Base-by-base conservation (phyloP, 2,329 filamentous ascomycete species). In the Alternaria sp. region DNA sequence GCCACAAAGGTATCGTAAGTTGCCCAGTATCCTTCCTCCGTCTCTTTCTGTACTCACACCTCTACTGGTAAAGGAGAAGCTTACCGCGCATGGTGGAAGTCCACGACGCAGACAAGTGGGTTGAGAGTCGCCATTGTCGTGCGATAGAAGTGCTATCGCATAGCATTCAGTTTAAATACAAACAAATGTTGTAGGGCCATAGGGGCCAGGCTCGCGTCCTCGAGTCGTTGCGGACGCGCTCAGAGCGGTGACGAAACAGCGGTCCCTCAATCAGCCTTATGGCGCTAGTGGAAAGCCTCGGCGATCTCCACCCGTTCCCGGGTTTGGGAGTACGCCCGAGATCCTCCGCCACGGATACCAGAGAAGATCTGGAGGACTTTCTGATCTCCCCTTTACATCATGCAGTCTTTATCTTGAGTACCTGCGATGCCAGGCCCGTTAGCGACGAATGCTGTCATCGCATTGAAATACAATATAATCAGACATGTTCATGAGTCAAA, bases 31-130 rank as follows among this genome's bases (percentile, higher is more conserved):
- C 14, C 11, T 12, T 23, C 15, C 28, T 25, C 25, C 37, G 41
- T 21, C 56, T 60, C 26, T n/a, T 20, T 37, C 51, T 44, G 18
- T 56, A 44, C 20, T 20, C 37, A 20, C 41, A 33, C 23, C 25
- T 57, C 51, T 28, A 49, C n/a, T 45, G 41, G 54, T 18, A 64
- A 41, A 54, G 64, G 30, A 43, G 55, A 37, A 37, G 37, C 73
- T 55, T 66, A 82, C 80, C 84, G 79, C 54, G 83, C 83, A 73
- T 86, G 84, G 73, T 86, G 84, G 68, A 86, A 86, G 71, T 84
- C 84, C 65, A 86, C 84, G 50, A 86, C 80, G 75, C 82, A 84
- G 65, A 86, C 80, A 49, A 86, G 69, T 46, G 71, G 71, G 44
- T 66, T 63, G 20, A 71, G 71, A 41, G 84, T 83, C 57, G 76